phyloP scores from a whole-genome alignment of 345 rosid species.

The Gossypium stocksii region DNA sequence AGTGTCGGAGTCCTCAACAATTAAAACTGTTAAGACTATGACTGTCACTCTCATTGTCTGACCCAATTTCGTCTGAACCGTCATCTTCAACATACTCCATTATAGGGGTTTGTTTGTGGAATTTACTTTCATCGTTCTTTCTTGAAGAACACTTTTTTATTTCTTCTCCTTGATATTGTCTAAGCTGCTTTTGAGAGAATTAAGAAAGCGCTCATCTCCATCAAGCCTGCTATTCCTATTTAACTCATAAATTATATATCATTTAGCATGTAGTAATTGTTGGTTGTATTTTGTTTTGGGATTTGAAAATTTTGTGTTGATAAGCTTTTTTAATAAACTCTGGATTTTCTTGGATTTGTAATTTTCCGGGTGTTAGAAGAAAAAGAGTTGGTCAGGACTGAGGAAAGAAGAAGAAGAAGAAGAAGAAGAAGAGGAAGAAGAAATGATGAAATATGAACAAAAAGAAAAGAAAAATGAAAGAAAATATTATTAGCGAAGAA shows the following conservation, averaged over 20 bases:
- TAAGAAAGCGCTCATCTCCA: constrained; percentile 57
- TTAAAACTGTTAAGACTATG: constrained; percentile 50
- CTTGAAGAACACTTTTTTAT: constrained; percentile 17
- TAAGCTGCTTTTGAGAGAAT: constrained; percentile 39
- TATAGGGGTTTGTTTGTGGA: constrained; percentile 28
- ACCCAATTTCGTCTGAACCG: constrained; percentile 34
- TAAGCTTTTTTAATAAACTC: too few species aligned
- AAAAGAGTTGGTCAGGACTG: too few species aligned
- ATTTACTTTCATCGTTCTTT: constrained; percentile 18
- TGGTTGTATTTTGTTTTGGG: constrained; percentile 9
- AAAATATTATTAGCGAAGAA: too few species aligned
- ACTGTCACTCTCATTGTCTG: constrained; percentile 47
- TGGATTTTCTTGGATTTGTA: too few species aligned
- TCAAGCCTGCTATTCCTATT: constrained; percentile 49
- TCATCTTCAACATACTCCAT: constrained; percentile 34
- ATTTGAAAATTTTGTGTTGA: not conserved
- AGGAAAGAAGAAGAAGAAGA: too few species aligned
- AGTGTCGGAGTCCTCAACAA: constrained; percentile 37
- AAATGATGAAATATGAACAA: too few species aligned
- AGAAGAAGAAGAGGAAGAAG: too few species aligned
- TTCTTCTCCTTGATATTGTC: constrained; percentile 24
- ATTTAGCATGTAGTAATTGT: not conserved
- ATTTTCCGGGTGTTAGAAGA: too few species aligned
- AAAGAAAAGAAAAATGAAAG: too few species aligned
- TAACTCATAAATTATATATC: constrained; percentile 4